These are phyloP conservation scores for Candida peoriensis DNA, from an alignment of 805 yeast species.

Conservation along the genomic window DNA sequence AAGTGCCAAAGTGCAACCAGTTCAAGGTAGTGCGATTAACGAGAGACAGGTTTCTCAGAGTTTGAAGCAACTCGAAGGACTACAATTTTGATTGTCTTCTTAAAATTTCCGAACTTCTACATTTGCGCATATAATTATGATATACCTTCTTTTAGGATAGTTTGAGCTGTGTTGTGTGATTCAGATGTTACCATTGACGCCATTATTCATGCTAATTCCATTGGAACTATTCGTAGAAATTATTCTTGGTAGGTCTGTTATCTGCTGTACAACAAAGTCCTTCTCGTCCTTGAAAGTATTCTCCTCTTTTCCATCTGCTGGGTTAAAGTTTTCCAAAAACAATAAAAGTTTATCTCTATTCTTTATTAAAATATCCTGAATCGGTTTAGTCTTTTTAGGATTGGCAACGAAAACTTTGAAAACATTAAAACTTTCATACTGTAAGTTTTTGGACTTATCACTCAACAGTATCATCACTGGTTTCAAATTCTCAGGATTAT, in stretches of 20 bases:
- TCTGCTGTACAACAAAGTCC: constrained; percentile 71
- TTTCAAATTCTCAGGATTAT: constrained; percentile 77
- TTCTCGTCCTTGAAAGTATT: constrained; percentile 70
- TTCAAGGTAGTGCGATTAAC: background rate
- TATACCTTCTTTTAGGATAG: no score
- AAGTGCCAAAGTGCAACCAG: background rate
- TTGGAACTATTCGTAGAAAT: constrained; percentile 22
- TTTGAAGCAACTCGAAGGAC: background rate
- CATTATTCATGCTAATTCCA: no score
- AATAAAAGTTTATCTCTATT: constrained; percentile 72
- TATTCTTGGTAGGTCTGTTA: constrained; percentile 65
- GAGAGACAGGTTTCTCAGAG: background rate
- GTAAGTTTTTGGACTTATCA: constrained; percentile 86
- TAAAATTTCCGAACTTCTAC: no score
- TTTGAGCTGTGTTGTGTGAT: no score
- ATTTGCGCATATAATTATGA: no score
- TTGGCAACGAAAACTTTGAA: constrained; percentile 96
- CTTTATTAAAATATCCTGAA: constrained; percentile 75
- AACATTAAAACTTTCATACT: constrained; percentile 85
- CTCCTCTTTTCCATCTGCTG: constrained; percentile 55
- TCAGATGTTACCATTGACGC: no score
- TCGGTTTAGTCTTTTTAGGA: constrained; percentile 79
- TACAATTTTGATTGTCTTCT: constrained; percentile 1
- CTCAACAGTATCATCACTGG: constrained; percentile 79
- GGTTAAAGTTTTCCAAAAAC: constrained; percentile 63